Percentiles rank a stretch among this genome's conserved stretches.
Conservation (phyloP, 495 filamentous ascomycete genomes). For the Cenococcum geophilum region DNA sequence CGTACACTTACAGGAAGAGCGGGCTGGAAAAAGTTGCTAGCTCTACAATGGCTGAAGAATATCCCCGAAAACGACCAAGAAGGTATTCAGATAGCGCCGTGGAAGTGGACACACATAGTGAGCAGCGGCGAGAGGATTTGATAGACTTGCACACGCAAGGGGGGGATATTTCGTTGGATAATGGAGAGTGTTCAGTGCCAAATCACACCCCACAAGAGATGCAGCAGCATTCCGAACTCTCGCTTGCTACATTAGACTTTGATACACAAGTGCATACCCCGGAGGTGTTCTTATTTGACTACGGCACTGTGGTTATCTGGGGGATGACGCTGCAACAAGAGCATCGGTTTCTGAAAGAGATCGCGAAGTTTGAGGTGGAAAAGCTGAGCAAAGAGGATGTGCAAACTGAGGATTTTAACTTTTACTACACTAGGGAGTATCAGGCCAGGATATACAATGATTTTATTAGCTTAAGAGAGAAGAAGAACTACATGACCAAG, state of each 20-base stretch:
- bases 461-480: conserved; percentile 89
- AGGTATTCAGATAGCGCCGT: conserved; percentile 42
- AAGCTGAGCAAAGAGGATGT: conserved; percentile 82
- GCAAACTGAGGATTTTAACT: conserved; percentile 96
- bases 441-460: conserved; percentile 98
- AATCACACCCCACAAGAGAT: background rate
- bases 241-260: conserved; percentile 43
- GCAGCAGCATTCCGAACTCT: conserved; percentile 12
- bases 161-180: conserved; percentile 13
- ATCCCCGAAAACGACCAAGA: conserved; percentile 41
- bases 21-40: conserved; percentile 13
- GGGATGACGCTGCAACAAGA: conserved; percentile 86
- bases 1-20: conserved; percentile 61
- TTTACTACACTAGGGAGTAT: conserved; percentile 96
- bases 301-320: conserved; percentile 99
- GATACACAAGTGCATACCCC: conserved; percentile 80
- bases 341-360: conserved; percentile 80
- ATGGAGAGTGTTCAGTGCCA: conserved; percentile 3
- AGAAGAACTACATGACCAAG: conserved; percentile 95
- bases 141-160: conserved; percentile 37
- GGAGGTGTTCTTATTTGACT: conserved; percentile 93
- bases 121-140: conserved; percentile 37
- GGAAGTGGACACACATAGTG: conserved; percentile 38
- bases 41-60: conserved; percentile 28
- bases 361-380: conserved; percentile 90